Evolutionary conservation across 192 early-diverging fungal species (phyloP).

Genomic region (Rhizophagus prolifer): DNA sequence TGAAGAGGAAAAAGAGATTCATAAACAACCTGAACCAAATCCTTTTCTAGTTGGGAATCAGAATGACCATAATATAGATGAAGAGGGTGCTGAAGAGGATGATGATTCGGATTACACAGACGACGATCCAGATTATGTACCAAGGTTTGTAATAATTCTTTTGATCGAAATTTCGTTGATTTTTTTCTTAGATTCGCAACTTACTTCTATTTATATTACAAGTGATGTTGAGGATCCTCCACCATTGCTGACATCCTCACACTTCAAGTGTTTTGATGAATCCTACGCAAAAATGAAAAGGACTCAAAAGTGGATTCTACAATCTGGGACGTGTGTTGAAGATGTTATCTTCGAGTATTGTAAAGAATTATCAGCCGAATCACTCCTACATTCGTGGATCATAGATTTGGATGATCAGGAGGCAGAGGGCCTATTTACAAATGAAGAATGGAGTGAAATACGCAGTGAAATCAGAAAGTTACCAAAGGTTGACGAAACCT

Average conservation of each 20-base stretch:
- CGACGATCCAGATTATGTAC: not conserved
- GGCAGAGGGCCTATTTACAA: constrained; percentile 1
- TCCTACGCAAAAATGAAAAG: too few relatives aligned
- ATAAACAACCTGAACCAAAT: constrained; percentile 11
- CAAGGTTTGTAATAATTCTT: constrained; percentile 1
- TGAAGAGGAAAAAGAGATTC: not conserved
- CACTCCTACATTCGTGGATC: too few relatives aligned
- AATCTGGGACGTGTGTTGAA: too few relatives aligned
- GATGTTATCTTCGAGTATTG: too few relatives aligned
- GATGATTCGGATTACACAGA: not conserved
- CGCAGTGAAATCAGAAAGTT: constrained; percentile 20
- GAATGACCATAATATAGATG: not conserved
- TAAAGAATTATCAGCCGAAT: too few relatives aligned
- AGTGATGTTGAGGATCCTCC: constrained; percentile 10
- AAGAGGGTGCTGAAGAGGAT: not conserved
- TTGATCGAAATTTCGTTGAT: constrained; percentile 5
- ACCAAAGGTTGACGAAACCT: constrained; percentile 26
- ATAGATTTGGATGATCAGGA: too few relatives aligned
- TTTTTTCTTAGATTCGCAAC: constrained; percentile 2
- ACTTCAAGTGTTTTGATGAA: too few relatives aligned
- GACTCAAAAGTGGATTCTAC: too few relatives aligned
- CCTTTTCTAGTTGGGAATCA: constrained; percentile 12
- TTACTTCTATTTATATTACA: constrained; percentile 1
- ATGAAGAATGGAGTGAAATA: constrained; percentile 17
- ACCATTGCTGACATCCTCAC: not conserved